Conservation (phyloP, 1,139 yeast genomes). For the Geotrichum restrictum region DNA sequence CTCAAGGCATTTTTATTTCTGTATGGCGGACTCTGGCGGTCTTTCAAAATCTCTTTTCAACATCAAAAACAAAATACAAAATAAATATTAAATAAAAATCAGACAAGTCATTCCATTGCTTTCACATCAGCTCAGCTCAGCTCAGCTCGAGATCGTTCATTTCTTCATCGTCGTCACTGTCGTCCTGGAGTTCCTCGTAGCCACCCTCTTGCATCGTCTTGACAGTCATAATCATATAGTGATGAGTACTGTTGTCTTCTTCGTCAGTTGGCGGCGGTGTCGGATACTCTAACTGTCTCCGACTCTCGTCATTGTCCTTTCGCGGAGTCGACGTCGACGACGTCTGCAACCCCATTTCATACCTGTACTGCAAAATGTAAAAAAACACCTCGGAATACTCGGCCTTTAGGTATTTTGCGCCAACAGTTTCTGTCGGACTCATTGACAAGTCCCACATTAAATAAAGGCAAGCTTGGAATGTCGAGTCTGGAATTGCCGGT, state of each 20-base stretch:
- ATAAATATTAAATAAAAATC: no score
- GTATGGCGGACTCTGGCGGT: no score
- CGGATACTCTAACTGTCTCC: slow-evolving; percentile 1
- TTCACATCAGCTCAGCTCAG: no score
- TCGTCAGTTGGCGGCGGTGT: slow-evolving; percentile 11
- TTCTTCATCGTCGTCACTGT: neutral
- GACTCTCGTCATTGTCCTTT: neutral
- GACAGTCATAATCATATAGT: slow-evolving; percentile 1
- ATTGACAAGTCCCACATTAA: neutral
- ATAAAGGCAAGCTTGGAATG: neutral
- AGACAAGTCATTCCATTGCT: no score
- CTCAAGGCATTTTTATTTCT: no score
- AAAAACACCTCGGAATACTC: slow-evolving; percentile 2
- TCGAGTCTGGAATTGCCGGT: no score
- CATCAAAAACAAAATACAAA: no score
- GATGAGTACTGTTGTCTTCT: neutral
- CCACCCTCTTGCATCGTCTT: slow-evolving; percentile 2
- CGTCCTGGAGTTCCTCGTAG: neutral
- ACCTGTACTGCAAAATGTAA: slow-evolving; percentile 2
- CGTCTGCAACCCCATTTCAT: neutral
- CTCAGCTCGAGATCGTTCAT: no score
- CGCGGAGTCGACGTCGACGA: neutral
- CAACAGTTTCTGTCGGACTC: slow-evolving; percentile 3
- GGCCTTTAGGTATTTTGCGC: neutral
- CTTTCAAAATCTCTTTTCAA: no score